These are phyloP conservation scores for Penicillium sp. DNA, from an alignment of 2,329 filamentous ascomycete species.

Conservation along the genomic window DNA sequence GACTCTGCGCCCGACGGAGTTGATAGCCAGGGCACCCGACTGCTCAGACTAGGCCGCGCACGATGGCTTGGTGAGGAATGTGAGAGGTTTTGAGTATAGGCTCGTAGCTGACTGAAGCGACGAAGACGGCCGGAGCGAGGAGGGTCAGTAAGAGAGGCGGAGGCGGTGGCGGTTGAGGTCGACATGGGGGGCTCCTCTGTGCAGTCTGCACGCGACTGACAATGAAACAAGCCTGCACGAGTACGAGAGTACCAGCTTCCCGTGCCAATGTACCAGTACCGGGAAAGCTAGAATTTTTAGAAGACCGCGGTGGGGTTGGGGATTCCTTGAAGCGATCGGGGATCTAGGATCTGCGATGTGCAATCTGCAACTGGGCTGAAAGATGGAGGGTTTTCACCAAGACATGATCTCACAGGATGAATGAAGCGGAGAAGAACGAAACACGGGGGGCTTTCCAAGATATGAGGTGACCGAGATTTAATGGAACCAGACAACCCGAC, in stretches of 20 bases:
- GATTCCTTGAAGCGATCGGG: neutral
- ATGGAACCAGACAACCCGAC: neutral
- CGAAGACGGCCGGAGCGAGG: slow-evolving; percentile 38
- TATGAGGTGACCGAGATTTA: neutral
- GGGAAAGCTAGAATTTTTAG: neutral
- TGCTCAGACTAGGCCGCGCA: slow-evolving; percentile 37
- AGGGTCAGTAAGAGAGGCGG: slow-evolving; percentile 33
- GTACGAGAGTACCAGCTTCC: neutral
- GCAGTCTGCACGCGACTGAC: slow-evolving; percentile 1
- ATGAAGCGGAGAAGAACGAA: neutral
- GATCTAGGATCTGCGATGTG: slow-evolving; percentile 12
- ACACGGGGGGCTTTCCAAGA: neutral
- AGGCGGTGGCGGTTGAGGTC: slow-evolving; percentile 38
- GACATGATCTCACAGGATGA: slow-evolving; percentile 3
- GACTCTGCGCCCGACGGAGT: slow-evolving; percentile 27
- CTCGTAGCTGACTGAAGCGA: slow-evolving; percentile 41
- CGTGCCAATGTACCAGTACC: neutral
- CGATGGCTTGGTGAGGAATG: slow-evolving; percentile 26
- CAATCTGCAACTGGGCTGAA: slow-evolving; percentile 18
- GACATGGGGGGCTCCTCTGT: slow-evolving; percentile 22
- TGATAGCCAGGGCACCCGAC: slow-evolving; percentile 36
- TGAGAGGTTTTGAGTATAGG: slow-evolving; percentile 36
- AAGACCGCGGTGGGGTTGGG: neutral
- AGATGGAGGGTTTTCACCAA: slow-evolving; percentile 2
- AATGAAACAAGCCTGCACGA: neutral